A percentile compares a stretch with the other conserved stretches of the same genome.
These are phyloP conservation scores for Agrocybe chaxingu DNA, from an alignment of 768 basidiomycete genomes.

Conservation along the genomic window DNA sequence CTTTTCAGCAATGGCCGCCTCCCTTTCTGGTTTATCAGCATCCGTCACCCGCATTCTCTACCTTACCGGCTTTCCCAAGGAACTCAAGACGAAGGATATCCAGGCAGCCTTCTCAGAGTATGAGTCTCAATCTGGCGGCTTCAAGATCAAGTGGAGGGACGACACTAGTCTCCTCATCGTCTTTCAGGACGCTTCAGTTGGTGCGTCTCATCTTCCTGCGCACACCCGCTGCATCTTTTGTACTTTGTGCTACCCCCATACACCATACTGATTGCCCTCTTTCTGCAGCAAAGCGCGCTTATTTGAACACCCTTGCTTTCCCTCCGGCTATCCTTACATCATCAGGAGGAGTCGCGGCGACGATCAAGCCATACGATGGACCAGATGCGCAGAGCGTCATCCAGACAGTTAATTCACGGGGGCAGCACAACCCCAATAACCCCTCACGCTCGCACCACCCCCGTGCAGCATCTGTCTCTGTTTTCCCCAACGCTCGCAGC, in stretches of 20 bases:
- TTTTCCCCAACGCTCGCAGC: constrained; percentile 53
- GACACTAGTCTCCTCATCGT: constrained; percentile 95
- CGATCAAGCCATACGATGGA: constrained; percentile 90
- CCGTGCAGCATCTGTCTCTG: constrained; percentile 65
- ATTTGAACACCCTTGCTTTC: constrained; percentile 84
- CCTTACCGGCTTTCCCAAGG: constrained; percentile 89
- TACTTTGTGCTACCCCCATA: not conserved
- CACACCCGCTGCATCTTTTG: constrained; percentile 1
- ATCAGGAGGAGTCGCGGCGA: constrained; percentile 46
- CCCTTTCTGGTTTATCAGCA: constrained; percentile 82
- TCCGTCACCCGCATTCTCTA: constrained; percentile 94
- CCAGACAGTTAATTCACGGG: constrained; percentile 76
- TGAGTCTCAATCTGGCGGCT: constrained; percentile 83
- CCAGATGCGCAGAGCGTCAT: constrained; percentile 88
- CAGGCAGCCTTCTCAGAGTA: constrained; percentile 88
- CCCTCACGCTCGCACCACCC: constrained; percentile 70
- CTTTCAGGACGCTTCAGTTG: constrained; percentile 84
- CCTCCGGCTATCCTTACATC: constrained; percentile 72
- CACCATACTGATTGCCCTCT: constrained; percentile 3
- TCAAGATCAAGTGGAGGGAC: constrained; percentile 99
- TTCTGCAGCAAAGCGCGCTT: constrained; percentile 84
- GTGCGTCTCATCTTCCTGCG: constrained; percentile 49
- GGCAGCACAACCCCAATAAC: constrained; percentile 55
- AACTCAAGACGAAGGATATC: constrained; percentile 97
- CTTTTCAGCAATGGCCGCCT: constrained; percentile 55